Evolutionary conservation across 768 basidiomycete genomes (phyloP).

Genomic region (Boletus rufocinnamomeus): DNA sequence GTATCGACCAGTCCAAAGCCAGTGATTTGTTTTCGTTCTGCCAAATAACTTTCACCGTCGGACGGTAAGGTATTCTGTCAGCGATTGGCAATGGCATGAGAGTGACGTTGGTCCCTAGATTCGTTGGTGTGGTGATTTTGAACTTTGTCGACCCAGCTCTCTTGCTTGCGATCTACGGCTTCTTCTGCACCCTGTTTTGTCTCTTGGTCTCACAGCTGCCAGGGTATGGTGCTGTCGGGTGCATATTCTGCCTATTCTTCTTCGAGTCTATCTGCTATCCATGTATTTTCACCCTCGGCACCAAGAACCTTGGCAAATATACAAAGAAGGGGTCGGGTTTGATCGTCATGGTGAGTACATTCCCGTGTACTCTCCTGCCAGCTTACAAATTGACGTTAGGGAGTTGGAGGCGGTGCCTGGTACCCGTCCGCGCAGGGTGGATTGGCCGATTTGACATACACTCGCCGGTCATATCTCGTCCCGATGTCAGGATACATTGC

Average conservation of each 20-base stretch:
- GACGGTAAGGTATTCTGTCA: slow-evolving; percentile 42
- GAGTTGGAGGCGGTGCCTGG: slow-evolving; percentile 70
- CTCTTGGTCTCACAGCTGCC: slow-evolving; percentile 51
- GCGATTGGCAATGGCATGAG: background rate
- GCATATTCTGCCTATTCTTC: slow-evolving; percentile 67
- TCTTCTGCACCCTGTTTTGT: slow-evolving; percentile 52
- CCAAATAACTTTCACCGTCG: slow-evolving; percentile 66
- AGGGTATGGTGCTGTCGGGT: slow-evolving; percentile 57
- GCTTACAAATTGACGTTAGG: slow-evolving; percentile 31
- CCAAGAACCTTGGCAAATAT: slow-evolving; percentile 61
- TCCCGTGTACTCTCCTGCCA: background rate
- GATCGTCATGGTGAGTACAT: slow-evolving; percentile 55
- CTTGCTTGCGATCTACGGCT: slow-evolving; percentile 54
- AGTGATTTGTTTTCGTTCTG: slow-evolving; percentile 72
- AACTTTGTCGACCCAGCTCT: slow-evolving; percentile 67
- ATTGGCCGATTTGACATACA: slow-evolving; percentile 51
- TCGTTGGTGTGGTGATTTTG: slow-evolving; percentile 61
- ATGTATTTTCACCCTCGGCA: slow-evolving; percentile 66
- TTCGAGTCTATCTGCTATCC: slow-evolving; percentile 78
- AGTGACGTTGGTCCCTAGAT: slow-evolving; percentile 40
- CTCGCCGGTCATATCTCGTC: slow-evolving; percentile 59
- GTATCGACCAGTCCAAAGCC: slow-evolving; percentile 51
- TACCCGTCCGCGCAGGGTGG: slow-evolving; percentile 62
- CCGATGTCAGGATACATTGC: slow-evolving; percentile 59
- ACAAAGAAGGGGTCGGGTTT: slow-evolving; percentile 64